Evolutionary conservation across 768 basidiomycete species (phyloP).

Genomic region (Leccinum sublutescens): DNA sequence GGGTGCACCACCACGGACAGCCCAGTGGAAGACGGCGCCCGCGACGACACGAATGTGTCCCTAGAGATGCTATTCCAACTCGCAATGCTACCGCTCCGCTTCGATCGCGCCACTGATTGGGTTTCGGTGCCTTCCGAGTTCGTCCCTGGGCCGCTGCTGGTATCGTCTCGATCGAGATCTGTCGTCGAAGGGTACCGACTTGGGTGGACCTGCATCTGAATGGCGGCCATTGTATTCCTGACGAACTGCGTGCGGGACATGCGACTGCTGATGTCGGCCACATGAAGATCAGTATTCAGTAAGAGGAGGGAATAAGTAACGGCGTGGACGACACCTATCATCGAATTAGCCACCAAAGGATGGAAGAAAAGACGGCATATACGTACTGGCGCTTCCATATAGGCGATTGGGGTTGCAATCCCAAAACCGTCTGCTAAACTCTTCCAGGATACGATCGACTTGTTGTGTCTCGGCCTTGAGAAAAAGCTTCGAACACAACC

Average conservation of each 20-base stretch:
- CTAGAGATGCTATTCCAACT: slow-evolving; percentile 81
- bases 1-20: slow-evolving; percentile 35
- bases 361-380: background rate
- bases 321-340: slow-evolving; percentile 87
- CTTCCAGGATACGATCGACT: slow-evolving; percentile 93
- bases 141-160: slow-evolving; percentile 53
- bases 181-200: slow-evolving; percentile 52
- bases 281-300: slow-evolving; percentile 96
- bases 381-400: slow-evolving; percentile 85
- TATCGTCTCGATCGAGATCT: slow-evolving; percentile 67
- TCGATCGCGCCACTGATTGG: slow-evolving; percentile 46
- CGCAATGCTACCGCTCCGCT: slow-evolving; percentile 79
- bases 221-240: slow-evolving; percentile 83
- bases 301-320: slow-evolving; percentile 90
- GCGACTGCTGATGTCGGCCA: slow-evolving; percentile 81
- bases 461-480: slow-evolving; percentile 97
- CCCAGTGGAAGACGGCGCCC: slow-evolving; percentile 34
- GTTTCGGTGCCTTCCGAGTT: slow-evolving; percentile 60
- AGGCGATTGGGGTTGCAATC: slow-evolving; percentile 80
- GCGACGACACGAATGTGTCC: slow-evolving; percentile 49
- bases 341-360: slow-evolving; percentile 5
- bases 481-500: slow-evolving; percentile 86
- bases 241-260: slow-evolving; percentile 96
- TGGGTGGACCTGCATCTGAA: slow-evolving; percentile 75
- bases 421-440: slow-evolving; percentile 88